Percentiles rank a stretch among this genome's conserved stretches.
Evolutionary conservation across 139 green algal genomes (phyloP).

Genomic region (Tetradesmus obliquus): DNA sequence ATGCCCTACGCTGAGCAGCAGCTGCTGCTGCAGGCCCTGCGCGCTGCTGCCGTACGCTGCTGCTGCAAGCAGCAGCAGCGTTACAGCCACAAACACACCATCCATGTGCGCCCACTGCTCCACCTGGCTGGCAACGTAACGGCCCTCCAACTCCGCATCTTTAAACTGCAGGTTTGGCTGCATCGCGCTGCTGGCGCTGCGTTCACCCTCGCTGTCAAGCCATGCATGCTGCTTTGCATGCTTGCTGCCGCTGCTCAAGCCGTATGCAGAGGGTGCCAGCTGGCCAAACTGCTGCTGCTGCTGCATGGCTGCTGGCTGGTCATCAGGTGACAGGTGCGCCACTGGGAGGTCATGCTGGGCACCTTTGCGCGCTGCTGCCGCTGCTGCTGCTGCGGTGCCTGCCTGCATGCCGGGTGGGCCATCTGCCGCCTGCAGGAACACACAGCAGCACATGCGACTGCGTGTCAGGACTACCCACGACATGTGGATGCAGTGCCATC

Average conservation of each 20-base stretch:
- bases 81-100: conserved; percentile 3
- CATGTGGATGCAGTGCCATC: no score
- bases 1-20: conserved; percentile 5
- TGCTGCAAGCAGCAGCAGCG: background rate
- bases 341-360: background rate
- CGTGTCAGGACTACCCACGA: background rate
- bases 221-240: background rate
- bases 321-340: background rate
- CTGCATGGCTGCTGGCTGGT: background rate
- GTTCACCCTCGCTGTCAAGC: background rate
- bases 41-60: background rate
- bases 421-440: background rate
- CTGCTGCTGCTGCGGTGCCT: background rate
- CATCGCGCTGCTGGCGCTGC: background rate
- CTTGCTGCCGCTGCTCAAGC: conserved; percentile 12
- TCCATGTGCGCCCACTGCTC: conserved; percentile 1
- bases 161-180: background rate
- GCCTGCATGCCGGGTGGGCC: background rate
- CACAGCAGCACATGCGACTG: background rate
- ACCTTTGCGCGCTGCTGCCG: background rate
- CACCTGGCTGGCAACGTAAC: background rate
- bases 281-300: background rate
- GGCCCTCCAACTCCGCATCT: background rate
- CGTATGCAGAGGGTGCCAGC: background rate
- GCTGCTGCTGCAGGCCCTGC: background rate